Base-by-base conservation (phyloP, 768 basidiomycete genomes). In the Rhodotorula kratochvilovae region DNA sequence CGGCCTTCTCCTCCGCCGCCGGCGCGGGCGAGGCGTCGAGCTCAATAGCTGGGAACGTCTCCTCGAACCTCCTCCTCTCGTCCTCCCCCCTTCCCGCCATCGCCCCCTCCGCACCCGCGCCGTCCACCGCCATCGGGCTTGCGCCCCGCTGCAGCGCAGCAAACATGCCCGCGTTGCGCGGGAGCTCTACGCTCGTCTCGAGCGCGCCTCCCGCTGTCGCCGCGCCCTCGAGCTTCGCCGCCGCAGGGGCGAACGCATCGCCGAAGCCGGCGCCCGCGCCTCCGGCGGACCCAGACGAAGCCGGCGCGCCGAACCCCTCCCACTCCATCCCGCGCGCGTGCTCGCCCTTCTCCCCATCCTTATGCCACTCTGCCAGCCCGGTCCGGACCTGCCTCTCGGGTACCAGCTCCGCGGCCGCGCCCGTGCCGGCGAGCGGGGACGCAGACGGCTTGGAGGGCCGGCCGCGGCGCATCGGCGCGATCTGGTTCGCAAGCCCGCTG, bases 401-500 rank as follows among this genome's bases (percentile, higher is more conserved):
- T 21, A 19, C 36, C 31, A 35, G 21, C 31, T 1, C 45, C 50
- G 46, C 53, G 36, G 27, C 7, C 0, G 42, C n/a, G 58, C 15
- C n/a, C 16, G 33, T 33, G 19, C 50, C 29, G 27, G 42, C n/a
- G n/a, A n/a, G n/a, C n/a, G n/a, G n/a, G n/a, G n/a, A n/a, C n/a
- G n/a, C n/a, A n/a, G n/a, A n/a, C n/a, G n/a, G 25, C 45, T 76
- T 74, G 6, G 53, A 36, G 25, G 77, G 77, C 12, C 77, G 75
- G 0, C 77, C 77, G 1, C 77, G 70, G 5, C 77, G 68, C 77
- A 77, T 77, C 1, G 77, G 77, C 5, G 75, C 68, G 54, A 77
- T 67, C 23, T 66, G 57, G 13, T 50, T 60, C 2, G 70, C 69
- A 39, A 68, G 27, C 23, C 56, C 43, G 25, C 58, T 59, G 36